Percentiles rank a stretch among this genome's conserved stretches.
Evolutionary conservation across 1,139 yeast species (phyloP).

Genomic region (Candida sp.): DNA sequence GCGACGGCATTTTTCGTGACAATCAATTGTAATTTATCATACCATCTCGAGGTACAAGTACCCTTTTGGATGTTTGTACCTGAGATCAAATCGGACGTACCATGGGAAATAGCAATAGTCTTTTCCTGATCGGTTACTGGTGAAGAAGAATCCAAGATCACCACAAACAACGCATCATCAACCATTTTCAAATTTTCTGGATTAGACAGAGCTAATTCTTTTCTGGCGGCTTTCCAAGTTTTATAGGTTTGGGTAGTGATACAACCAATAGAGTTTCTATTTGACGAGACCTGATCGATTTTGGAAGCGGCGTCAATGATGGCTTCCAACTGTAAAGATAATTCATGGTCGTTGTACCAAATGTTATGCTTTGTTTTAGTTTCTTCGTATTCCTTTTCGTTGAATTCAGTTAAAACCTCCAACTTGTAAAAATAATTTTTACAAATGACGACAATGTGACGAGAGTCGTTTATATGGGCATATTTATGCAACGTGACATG

Average conservation of each 20-base stretch:
- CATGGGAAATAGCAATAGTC: slow-evolving; percentile 52
- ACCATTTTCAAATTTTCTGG: slow-evolving; percentile 42
- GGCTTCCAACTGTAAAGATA: slow-evolving; percentile 46
- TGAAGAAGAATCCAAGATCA: slow-evolving; percentile 56
- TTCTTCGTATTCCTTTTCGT: slow-evolving; percentile 28
- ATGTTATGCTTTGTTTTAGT: slow-evolving; percentile 20
- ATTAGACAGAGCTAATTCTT: slow-evolving; percentile 45
- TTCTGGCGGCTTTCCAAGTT: slow-evolving; percentile 60
- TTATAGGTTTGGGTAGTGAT: slow-evolving; percentile 65
- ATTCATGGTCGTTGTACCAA: slow-evolving; percentile 54
- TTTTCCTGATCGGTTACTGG: slow-evolving; percentile 52
- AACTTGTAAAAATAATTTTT: slow-evolving; percentile 61
- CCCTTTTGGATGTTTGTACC: slow-evolving; percentile 64
- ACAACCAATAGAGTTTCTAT: slow-evolving; percentile 61
- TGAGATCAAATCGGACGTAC: slow-evolving; percentile 53
- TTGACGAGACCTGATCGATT: slow-evolving; percentile 36
- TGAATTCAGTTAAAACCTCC: slow-evolving; percentile 47
- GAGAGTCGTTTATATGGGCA: slow-evolving; percentile 23
- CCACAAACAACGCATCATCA: slow-evolving; percentile 64
- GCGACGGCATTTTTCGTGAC: slow-evolving; percentile 71
- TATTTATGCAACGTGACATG: slow-evolving; percentile 28
- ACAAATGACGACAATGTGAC: slow-evolving; percentile 56
- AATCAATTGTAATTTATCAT: slow-evolving; percentile 69
- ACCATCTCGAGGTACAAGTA: slow-evolving; percentile 77
- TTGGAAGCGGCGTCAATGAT: slow-evolving; percentile 45